Evolutionary conservation across 345 rosid species (phyloP).

Genomic region (Laguncularia racemosa): DNA sequence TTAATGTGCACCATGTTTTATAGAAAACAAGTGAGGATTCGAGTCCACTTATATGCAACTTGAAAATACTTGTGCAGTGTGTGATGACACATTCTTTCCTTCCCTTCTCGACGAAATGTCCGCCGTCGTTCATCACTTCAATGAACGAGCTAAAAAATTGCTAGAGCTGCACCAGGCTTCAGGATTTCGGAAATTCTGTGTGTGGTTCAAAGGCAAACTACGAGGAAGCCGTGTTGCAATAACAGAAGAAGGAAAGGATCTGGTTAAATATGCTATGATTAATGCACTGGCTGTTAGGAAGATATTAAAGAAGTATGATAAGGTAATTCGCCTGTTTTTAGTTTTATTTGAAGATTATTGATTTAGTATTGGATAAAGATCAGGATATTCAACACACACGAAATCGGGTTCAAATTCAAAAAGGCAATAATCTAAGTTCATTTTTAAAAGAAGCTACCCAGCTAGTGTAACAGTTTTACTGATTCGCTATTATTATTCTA

Average conservation of each 20-base stretch:
- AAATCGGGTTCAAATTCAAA: too few relatives aligned
- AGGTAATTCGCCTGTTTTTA: constrained; percentile 26
- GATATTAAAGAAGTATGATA: constrained; percentile 92
- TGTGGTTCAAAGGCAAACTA: constrained; percentile 64
- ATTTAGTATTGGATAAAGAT: too few relatives aligned
- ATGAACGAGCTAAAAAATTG: constrained; percentile 69
- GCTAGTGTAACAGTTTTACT: too few relatives aligned
- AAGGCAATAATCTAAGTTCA: too few relatives aligned
- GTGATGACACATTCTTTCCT: constrained; percentile 93
- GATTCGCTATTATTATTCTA: too few relatives aligned
- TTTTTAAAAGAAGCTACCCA: too few relatives aligned
- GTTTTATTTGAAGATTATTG: too few relatives aligned
- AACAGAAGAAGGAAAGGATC: constrained; percentile 75
- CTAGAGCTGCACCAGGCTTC: constrained; percentile 81
- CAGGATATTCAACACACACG: too few relatives aligned
- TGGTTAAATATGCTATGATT: constrained; percentile 84
- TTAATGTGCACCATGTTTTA: too few relatives aligned
- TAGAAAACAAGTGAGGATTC: too few relatives aligned
- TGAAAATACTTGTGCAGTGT: constrained; percentile 32
- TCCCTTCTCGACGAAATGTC: constrained; percentile 78
- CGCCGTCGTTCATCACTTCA: constrained; percentile 71
- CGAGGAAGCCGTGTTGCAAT: constrained; percentile 42
- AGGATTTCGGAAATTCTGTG: constrained; percentile 52
- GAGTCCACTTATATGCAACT: too few relatives aligned
- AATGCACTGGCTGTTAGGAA: constrained; percentile 79